A percentile compares a stretch with the other conserved stretches of the same genome.
phyloP scores from a whole-genome alignment of 805 yeast genomes.

The Candida dajiaensis region DNA sequence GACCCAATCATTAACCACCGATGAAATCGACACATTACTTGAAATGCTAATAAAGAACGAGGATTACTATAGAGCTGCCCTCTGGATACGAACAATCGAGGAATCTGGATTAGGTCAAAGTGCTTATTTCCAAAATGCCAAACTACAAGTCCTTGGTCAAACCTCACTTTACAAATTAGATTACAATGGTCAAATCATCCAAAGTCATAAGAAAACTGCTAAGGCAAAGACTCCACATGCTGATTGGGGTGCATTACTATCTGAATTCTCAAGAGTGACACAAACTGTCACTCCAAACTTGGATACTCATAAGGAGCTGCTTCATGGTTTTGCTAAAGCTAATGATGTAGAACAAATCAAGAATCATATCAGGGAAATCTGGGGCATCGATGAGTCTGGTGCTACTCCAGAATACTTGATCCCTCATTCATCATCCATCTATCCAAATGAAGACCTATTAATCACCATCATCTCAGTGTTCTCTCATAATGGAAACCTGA shows the following conservation, averaged over 20 bases:
- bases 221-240: background rate
- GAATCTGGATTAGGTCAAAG: background rate
- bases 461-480: slow-evolving; percentile 13
- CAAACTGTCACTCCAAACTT: slow-evolving; percentile 11
- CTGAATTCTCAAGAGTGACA: slow-evolving; percentile 5
- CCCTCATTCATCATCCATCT: slow-evolving; percentile 10
- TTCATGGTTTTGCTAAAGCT: slow-evolving; percentile 17
- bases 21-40: slow-evolving; percentile 3
- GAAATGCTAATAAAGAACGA: background rate
- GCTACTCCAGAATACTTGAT: slow-evolving; percentile 4
- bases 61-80: slow-evolving; percentile 5
- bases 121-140: slow-evolving; percentile 12
- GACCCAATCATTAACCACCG: background rate
- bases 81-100: slow-evolving; percentile 4
- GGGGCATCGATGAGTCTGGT: slow-evolving; percentile 17
- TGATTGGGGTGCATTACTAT: slow-evolving; percentile 1
- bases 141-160: slow-evolving; percentile 12
- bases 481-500: slow-evolving; percentile 9
- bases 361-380: slow-evolving; percentile 12
- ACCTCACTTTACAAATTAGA: slow-evolving; percentile 9
- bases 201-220: background rate
- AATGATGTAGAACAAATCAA: slow-evolving; percentile 16
- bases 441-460: slow-evolving; percentile 17
- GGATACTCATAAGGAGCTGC: slow-evolving; percentile 16
- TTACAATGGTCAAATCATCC: background rate